Conservation (phyloP, 805 yeast species). For the baker's yeast (Saccharomyces cerevisiae) region DNA sequence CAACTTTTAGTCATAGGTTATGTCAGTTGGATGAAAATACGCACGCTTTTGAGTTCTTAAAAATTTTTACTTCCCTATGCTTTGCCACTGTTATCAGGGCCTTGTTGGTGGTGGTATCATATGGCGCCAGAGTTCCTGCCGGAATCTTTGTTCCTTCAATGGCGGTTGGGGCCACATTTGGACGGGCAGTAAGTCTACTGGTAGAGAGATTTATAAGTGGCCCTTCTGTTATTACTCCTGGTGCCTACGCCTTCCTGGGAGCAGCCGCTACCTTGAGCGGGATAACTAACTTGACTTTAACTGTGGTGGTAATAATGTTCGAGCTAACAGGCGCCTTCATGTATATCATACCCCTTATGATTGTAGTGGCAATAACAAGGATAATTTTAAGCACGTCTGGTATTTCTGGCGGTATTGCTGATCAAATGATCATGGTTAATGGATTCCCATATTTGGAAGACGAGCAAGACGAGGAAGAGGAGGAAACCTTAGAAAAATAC, state of each 20-base stretch:
- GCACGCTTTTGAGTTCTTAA: constrained; percentile 19
- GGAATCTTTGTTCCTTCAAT: constrained; percentile 95
- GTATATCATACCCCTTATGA: constrained; percentile 92
- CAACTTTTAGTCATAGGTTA: constrained; percentile 34
- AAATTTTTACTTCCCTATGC: constrained; percentile 44
- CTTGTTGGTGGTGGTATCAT: constrained; percentile 68
- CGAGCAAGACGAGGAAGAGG: constrained; percentile 63
- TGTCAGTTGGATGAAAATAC: constrained; percentile 33
- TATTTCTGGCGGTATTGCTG: constrained; percentile 78
- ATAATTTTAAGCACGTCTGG: constrained; percentile 72
- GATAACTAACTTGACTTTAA: constrained; percentile 82
- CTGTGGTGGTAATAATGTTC: constrained; percentile 92
- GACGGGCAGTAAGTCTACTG: constrained; percentile 73
- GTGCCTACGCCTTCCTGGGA: constrained; percentile 90
- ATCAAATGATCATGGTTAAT: constrained; percentile 82
- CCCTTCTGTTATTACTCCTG: constrained; percentile 69
- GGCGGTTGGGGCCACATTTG: constrained; percentile 94
- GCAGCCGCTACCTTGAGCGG: constrained; percentile 95
- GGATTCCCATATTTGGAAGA: constrained; percentile 75
- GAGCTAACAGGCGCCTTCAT: constrained; percentile 92
- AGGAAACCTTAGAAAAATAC: constrained; percentile 40
- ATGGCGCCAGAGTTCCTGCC: constrained; percentile 94
- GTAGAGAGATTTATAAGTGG: constrained; percentile 44
- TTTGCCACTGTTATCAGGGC: constrained; percentile 69
- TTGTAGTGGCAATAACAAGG: constrained; percentile 83